Base-by-base conservation (phyloP, 1,284 basidiomycete species). In the Phylloboletellus chloephorus region DNA sequence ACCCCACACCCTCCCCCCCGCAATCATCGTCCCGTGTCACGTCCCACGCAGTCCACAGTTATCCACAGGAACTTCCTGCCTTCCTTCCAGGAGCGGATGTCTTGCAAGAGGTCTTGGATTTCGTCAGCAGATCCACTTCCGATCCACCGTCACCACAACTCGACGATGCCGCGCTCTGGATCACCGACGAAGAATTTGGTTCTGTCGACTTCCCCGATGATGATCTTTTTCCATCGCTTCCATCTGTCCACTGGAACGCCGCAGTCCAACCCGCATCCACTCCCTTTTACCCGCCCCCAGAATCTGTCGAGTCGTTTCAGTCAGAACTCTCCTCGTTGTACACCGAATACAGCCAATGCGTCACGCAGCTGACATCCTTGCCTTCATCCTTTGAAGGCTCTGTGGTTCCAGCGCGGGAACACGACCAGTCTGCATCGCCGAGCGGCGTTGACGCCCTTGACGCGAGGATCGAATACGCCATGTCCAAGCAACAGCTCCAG, bases 401-500 rank as follows among this genome's bases (percentile, higher is more conserved):
- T n/a, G 32, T 43, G 42, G 26, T 53, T 40, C 34, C 47, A 32
- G 32, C 30, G 5, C 39, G 3, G 15, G 33, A 37, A 19, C 39
- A 37, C 39, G 40, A 41, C 44, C 30, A 15, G 3, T 13, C 31
- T 5, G 33, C 48, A 20, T 30, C 49, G 13, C 13, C 40, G 8
- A 44, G 53, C 16, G 51, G 47, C 7, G 48, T 54, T 21, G 65
- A 68, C 29, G 48, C 54, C 21, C 52, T 56, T 5, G 72, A 72
- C 12, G 58, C 57, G 8, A 63, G 61, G 13, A 58, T 64, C 19
- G 73, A 75, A 38, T 66, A 73, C 32, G 67, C 67, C 6, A 73
- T 83, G 69, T 82, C 82, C 25, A 85, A 78, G 58, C 67, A 67
- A 2, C 85, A 88, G 51, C 58, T 73, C 21, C 71, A 76, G 44